Evolutionary conservation across 257 asterid species (phyloP).

Genomic region (Salvia splendens): DNA sequence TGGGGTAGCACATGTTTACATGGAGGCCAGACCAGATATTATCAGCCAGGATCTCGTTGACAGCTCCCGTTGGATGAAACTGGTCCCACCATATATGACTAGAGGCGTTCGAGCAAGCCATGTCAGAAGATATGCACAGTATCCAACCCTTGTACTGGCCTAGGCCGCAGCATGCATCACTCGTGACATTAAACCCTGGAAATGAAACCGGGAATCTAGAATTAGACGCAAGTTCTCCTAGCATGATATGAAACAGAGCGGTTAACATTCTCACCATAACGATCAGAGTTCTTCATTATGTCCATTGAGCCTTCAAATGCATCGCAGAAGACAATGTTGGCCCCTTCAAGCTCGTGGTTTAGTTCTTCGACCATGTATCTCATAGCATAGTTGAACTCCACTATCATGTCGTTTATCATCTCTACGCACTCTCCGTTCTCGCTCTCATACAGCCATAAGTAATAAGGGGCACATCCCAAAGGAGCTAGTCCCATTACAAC

Average conservation of each 20-base stretch:
- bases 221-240: not conserved
- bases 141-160: slow-evolving; percentile 75
- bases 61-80: slow-evolving; percentile 88
- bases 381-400: slow-evolving; percentile 76
- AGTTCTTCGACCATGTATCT: slow-evolving; percentile 77
- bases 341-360: slow-evolving; percentile 55
- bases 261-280: slow-evolving; percentile 59
- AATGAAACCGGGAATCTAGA: slow-evolving; percentile 12
- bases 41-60: slow-evolving; percentile 75
- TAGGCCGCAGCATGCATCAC: slow-evolving; percentile 90
- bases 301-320: slow-evolving; percentile 89
- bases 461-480: slow-evolving; percentile 85
- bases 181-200: slow-evolving; percentile 68
- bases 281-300: slow-evolving; percentile 64
- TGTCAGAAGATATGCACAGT: slow-evolving; percentile 72
- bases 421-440: slow-evolving; percentile 60
- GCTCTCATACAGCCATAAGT: slow-evolving; percentile 63
- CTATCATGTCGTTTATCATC: slow-evolving; percentile 69
- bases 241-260: not conserved
- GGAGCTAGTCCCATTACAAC: slow-evolving; percentile 96
- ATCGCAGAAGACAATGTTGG: slow-evolving; percentile 77
- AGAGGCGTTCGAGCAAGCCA: slow-evolving; percentile 80
- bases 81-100: slow-evolving; percentile 95
- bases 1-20: slow-evolving; percentile 78
- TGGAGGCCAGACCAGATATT: slow-evolving; percentile 77